Conservation (phyloP, 1,284 basidiomycete genomes). For the Cryptococcus sp. region DNA sequence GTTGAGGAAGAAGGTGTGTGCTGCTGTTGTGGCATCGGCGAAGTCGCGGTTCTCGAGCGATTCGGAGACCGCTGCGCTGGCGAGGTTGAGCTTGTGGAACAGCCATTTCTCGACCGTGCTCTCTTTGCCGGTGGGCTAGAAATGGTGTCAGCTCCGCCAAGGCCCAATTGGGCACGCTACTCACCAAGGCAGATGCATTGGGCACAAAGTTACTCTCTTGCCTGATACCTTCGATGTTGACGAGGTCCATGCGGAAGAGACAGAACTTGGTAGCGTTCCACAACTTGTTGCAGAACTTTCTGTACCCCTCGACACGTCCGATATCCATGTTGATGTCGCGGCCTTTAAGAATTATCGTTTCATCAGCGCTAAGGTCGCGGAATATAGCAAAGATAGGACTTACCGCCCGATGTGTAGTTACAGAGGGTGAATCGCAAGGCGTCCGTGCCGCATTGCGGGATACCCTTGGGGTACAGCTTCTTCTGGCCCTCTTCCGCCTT, state of each 20-base stretch:
- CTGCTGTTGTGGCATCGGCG: constrained; percentile 81
- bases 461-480: constrained; percentile 99
- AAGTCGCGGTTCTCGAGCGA: constrained; percentile 83
- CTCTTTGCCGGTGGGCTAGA: constrained; percentile 81
- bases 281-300: constrained; percentile 99
- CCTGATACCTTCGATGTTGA: constrained; percentile 51
- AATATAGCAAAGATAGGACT: constrained; percentile 20
- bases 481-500: constrained; percentile 96
- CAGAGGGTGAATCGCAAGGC: constrained; percentile 93
- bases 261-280: constrained; percentile 99
- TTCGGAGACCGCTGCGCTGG: constrained; percentile 74
- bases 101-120: constrained; percentile 95
- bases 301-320: constrained; percentile 94
- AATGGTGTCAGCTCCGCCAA: neutral
- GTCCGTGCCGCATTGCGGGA: constrained; percentile 97
- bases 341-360: constrained; percentile 56
- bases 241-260: constrained; percentile 82
- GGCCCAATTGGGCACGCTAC: constrained; percentile 18
- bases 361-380: neutral
- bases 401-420: constrained; percentile 83
- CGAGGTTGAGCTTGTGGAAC: constrained; percentile 86
- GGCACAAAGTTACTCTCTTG: constrained; percentile 70
- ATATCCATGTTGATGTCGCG: constrained; percentile 97
- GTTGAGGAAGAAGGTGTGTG: constrained; percentile 97
- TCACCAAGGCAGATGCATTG: constrained; percentile 66